Evolutionary conservation across 2,329 filamentous ascomycete species (phyloP).

Genomic region (Fusarium zealandicum): DNA sequence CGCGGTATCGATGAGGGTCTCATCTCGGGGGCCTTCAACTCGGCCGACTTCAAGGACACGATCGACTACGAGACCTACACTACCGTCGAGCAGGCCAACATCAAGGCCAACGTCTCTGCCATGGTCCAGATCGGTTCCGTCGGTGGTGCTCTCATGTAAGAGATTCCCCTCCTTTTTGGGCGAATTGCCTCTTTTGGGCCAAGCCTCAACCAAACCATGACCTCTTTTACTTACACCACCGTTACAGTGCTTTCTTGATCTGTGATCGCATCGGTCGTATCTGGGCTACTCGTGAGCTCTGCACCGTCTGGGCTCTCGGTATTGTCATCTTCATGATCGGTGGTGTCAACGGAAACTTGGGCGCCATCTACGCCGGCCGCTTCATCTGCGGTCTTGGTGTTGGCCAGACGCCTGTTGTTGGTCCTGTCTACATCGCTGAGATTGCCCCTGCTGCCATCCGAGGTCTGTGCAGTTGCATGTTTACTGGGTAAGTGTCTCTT

Average conservation of each 20-base stretch:
- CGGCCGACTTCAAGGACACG: slow-evolving; percentile 66
- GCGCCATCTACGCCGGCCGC: slow-evolving; percentile 68
- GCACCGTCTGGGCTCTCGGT: slow-evolving; percentile 63
- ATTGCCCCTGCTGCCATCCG: slow-evolving; percentile 73
- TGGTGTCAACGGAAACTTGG: slow-evolving; percentile 58
- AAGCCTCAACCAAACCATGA: background rate
- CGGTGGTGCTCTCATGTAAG: slow-evolving; percentile 68
- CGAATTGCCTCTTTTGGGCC: too few relatives aligned
- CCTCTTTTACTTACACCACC: background rate
- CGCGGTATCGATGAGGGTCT: slow-evolving; percentile 83
- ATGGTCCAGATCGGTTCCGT: slow-evolving; percentile 86
- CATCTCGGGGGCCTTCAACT: slow-evolving; percentile 74
- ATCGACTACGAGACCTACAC: slow-evolving; percentile 65
- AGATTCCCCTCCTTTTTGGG: background rate
- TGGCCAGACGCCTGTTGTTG: slow-evolving; percentile 71
- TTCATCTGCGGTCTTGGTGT: slow-evolving; percentile 73
- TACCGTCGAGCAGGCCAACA: slow-evolving; percentile 65
- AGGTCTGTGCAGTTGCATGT: slow-evolving; percentile 72
- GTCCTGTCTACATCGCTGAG: slow-evolving; percentile 76
- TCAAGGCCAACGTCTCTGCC: slow-evolving; percentile 77
- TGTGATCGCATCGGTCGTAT: slow-evolving; percentile 69
- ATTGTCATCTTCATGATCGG: slow-evolving; percentile 65
- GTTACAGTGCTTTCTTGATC: slow-evolving; percentile 62
- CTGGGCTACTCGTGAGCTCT: slow-evolving; percentile 66
- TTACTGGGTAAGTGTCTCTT: slow-evolving; percentile 40